Evolutionary conservation across 164 flowering plant species (phyloP).

Genomic region (Chimonanthus salicifolius): DNA sequence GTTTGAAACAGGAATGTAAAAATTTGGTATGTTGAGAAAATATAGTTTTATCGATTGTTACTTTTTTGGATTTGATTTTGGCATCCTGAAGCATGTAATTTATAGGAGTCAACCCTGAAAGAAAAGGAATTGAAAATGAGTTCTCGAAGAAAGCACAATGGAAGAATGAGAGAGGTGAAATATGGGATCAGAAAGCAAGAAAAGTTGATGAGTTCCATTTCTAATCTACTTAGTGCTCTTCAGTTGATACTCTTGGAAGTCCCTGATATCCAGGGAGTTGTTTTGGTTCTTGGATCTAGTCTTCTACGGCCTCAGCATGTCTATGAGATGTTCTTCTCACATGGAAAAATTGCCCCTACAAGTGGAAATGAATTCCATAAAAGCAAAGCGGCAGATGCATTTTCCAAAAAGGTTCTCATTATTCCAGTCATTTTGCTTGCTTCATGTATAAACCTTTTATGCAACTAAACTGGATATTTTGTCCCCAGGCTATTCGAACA

Average conservation of each 20-base stretch:
- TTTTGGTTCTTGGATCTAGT: constrained; percentile 75
- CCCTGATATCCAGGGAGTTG: constrained; percentile 42
- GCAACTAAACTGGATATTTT: constrained; percentile 10
- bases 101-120: constrained; percentile 44
- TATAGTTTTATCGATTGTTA: neutral
- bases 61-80: constrained; percentile 6
- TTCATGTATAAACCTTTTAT: neutral
- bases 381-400: constrained; percentile 55
- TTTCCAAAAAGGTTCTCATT: constrained; percentile 69
- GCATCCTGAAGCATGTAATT: constrained; percentile 19
- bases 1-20: constrained; percentile 39
- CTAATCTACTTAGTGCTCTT: constrained; percentile 48
- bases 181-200: constrained; percentile 55
- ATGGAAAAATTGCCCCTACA: constrained; percentile 24
- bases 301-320: constrained; percentile 72
- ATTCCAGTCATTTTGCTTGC: neutral
- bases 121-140: constrained; percentile 38
- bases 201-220: constrained; percentile 59
- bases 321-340: constrained; percentile 58
- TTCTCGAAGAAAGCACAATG: constrained; percentile 42
- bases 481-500: constrained; percentile 60
- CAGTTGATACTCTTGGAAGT: constrained; percentile 46
- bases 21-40: constrained; percentile 56
- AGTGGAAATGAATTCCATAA: constrained; percentile 30
- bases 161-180: constrained; percentile 71